These are phyloP conservation scores for Arxiozyma slooffiae DNA, from an alignment of 1,139 yeast genomes.

Conservation along the genomic window DNA sequence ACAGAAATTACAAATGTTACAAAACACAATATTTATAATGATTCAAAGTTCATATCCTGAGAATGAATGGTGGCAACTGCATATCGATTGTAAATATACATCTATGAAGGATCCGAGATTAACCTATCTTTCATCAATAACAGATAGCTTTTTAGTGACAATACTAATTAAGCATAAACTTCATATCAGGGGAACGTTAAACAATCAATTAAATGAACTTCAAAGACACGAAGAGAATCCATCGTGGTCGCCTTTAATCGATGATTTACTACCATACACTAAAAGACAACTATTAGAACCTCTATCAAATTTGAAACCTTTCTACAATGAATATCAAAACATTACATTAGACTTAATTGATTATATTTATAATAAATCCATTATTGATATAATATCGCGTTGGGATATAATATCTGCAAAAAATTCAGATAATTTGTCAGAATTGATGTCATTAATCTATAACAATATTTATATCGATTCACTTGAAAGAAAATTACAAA, in stretches of 20 bases:
- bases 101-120: constrained; percentile 5
- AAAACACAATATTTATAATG: constrained; percentile 24
- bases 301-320: constrained; percentile 5
- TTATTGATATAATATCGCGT: constrained; percentile 16
- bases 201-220: constrained; percentile 17
- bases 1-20: constrained; percentile 25
- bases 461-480: constrained; percentile 14
- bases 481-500: constrained; percentile 3
- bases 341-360: constrained; percentile 14
- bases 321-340: constrained; percentile 3
- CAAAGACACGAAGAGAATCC: constrained; percentile 18
- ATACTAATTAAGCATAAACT: constrained; percentile 16
- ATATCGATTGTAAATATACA: constrained; percentile 20
- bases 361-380: constrained; percentile 20
- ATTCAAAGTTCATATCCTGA: constrained; percentile 13
- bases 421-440: constrained; percentile 1
- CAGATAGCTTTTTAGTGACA: constrained; percentile 14
- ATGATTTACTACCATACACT: constrained; percentile 20
- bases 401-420: constrained; percentile 23
- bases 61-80: constrained; percentile 25
- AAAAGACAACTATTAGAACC: constrained; percentile 15
- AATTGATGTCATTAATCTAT: constrained; percentile 18
- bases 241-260: constrained; percentile 18
- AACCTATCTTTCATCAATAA: constrained; percentile 19
- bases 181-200: constrained; percentile 9